Conservation (phyloP, 176 grass and related monocot genomes). For the Oryza meridionalis region DNA sequence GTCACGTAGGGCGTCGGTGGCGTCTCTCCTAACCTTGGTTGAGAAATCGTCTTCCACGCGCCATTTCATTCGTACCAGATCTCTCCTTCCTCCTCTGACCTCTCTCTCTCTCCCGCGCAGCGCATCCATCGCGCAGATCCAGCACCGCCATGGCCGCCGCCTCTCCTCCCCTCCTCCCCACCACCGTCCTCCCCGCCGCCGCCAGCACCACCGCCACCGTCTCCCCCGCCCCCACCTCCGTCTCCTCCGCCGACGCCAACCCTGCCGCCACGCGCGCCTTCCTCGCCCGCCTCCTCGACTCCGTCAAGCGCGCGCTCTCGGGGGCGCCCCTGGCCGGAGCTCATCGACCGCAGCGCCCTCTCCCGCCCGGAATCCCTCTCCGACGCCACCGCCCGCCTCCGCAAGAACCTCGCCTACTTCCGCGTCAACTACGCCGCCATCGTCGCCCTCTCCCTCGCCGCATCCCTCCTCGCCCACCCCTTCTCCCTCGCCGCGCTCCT, state of each 20-base stretch:
- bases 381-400: conserved; percentile 56
- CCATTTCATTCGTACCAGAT: background rate
- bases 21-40: background rate
- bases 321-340: conserved; percentile 53
- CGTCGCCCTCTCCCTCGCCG: conserved; percentile 49
- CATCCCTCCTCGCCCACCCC: conserved; percentile 58
- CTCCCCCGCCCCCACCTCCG: background rate
- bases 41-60: background rate
- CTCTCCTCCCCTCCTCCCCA: conserved; percentile 36
- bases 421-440: conserved; percentile 76
- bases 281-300: conserved; percentile 40
- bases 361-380: conserved; percentile 49
- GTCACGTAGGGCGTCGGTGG: background rate
- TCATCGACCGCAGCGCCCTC: conserved; percentile 51
- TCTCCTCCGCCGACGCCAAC: conserved; percentile 13
- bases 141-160: conserved; percentile 12
- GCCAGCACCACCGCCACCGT: background rate
- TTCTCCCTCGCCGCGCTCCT: conserved; percentile 49
- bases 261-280: conserved; percentile 39
- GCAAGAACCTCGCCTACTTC: conserved; percentile 84
- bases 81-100: no score
- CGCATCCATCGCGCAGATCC: no score
- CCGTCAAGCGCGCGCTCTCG: conserved; percentile 29
- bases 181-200: conserved; percentile 8
- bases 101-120: no score